Evolutionary conservation across 2,329 filamentous ascomycete genomes (phyloP).

Genomic region (Aspergillus carbonarius): DNA sequence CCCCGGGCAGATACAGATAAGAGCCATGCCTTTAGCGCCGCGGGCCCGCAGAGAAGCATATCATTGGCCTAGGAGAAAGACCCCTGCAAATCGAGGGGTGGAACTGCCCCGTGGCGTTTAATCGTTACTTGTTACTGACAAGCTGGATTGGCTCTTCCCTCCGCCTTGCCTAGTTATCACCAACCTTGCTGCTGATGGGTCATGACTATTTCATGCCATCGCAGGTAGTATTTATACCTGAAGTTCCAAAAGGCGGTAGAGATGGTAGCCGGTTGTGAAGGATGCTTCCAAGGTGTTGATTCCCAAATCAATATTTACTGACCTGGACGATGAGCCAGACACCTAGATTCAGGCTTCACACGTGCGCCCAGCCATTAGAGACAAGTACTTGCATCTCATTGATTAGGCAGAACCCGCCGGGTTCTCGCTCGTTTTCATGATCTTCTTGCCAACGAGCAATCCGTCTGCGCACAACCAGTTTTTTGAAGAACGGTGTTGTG

Average conservation of each 20-base stretch:
- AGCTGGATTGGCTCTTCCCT: background rate
- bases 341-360: background rate
- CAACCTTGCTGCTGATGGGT: background rate
- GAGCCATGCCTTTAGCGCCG: background rate
- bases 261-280: no score
- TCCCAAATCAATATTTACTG: background rate
- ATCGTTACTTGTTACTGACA: background rate
- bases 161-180: background rate
- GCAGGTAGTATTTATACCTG: background rate
- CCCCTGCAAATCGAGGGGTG: background rate
- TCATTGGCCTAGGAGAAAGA: background rate
- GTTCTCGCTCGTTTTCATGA: constrained; percentile 32
- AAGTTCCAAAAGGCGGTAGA: no score
- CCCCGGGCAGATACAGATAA: background rate
- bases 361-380: constrained; percentile 16
- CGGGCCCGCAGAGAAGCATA: background rate
- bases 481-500: constrained; percentile 33
- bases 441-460: constrained; percentile 39
- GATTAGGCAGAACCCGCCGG: constrained; percentile 55
- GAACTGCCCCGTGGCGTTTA: background rate
- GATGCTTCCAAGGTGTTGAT: background rate
- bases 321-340: background rate
- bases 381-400: constrained; percentile 47
- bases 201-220: background rate
- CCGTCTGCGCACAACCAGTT: constrained; percentile 29